Evolutionary conservation across 176 grass and related monocot genomes (phyloP).

Genomic region (Oryza meyeriana): DNA sequence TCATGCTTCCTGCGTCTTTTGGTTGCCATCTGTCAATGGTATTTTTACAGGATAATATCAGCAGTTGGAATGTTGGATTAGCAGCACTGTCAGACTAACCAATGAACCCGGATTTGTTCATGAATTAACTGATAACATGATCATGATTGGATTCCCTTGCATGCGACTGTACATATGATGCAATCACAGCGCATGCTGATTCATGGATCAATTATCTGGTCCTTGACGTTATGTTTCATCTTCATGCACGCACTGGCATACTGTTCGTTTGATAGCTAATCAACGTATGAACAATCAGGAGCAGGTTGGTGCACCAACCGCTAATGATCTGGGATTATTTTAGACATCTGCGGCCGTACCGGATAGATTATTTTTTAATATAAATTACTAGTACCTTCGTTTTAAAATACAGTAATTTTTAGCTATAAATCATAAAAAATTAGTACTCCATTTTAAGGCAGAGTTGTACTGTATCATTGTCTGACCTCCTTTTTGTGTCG

Average conservation of each 20-base stretch:
- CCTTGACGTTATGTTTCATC: neutral
- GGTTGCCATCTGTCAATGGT: neutral
- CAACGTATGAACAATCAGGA: neutral
- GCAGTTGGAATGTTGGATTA: neutral
- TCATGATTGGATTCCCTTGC: too few relatives aligned
- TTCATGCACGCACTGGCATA: neutral
- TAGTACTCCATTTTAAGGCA: too few relatives aligned
- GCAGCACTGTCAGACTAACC: neutral
- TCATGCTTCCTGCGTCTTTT: too few relatives aligned
- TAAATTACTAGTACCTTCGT: too few relatives aligned
- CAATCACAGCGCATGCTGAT: neutral
- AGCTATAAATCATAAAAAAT: too few relatives aligned
- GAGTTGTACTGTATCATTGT: too few relatives aligned
- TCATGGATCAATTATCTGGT: neutral
- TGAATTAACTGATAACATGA: neutral
- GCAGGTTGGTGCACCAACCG: slow-evolving; percentile 8
- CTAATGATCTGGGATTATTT: neutral
- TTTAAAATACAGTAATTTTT: too few relatives aligned
- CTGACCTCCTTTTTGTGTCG: neutral
- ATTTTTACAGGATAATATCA: neutral
- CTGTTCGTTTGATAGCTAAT: neutral
- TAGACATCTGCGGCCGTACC: neutral
- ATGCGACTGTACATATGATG: too few relatives aligned
- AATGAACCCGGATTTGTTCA: neutral
- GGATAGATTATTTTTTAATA: too few relatives aligned